Base-by-base conservation (phyloP, 306 rosid species). In the Leucaena leucocephala region DNA sequence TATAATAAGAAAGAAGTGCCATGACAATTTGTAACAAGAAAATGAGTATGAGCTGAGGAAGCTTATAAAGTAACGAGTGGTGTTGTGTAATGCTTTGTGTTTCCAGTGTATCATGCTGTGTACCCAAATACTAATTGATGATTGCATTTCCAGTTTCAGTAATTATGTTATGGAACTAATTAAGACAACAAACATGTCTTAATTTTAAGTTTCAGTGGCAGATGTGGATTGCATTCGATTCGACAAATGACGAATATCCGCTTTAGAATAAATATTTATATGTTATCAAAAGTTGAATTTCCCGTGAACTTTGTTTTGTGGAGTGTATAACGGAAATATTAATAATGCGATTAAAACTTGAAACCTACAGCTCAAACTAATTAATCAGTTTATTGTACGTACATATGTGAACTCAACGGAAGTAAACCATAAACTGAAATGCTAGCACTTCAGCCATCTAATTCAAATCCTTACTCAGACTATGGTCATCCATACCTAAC, bases 1-100 rank as follows among this genome's bases (percentile, higher is more conserved):
- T 44, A 75, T 13, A 69, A 82, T 82, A 82, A 82, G 80, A 70
- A 48, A 70, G n/a, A 36, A 5, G n/a, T 13, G 14, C 1, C 10
- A 16, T 15, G 19, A 64, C 36, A 36, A 64, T 14, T 33, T 38
- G 9, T 19, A 81, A 82, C 61, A 82, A 82, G 80, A 50, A 71
- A 61, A 50, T 40, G 81, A 34, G 69, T 76, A 38, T 0, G 78
- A 1, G 0, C 27, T 27, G 27, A 49, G 61, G 73, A 62, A 27
- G 73, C 73, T 81, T 63, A 33, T 42, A 42, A 58, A 74, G 44
- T 78, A 52, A 5, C 16, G 58, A 27, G 27, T 5, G 5, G 40
- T 8, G 19, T 33, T 63, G 62, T 35, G 14, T 8, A 44, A 57
- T 27, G 64, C 35, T 58, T 58, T 45, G 72, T 8, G 1, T 22